Evolutionary conservation across 2,329 filamentous ascomycete genomes (phyloP).

Genomic region (Beauveria sp.): DNA sequence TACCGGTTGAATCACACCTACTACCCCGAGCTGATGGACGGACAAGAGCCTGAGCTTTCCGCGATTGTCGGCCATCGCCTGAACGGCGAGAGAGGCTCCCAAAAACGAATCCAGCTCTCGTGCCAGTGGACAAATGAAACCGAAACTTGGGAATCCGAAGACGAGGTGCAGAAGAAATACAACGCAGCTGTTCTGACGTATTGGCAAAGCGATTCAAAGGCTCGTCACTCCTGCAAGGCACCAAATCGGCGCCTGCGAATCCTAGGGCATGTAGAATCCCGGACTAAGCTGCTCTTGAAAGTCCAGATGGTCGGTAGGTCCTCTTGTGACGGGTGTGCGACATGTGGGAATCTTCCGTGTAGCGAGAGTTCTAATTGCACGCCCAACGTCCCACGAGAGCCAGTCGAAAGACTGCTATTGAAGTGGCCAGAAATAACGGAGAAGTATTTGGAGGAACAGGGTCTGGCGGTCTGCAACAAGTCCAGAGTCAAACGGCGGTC

Average conservation of each 20-base stretch:
- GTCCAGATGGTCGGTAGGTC: slow-evolving; percentile 1
- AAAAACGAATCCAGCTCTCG: neutral
- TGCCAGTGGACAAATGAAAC: neutral
- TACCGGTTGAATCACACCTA: neutral
- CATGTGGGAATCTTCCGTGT: neutral
- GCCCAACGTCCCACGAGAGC: neutral
- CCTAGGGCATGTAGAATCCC: neutral
- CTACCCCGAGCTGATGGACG: neutral
- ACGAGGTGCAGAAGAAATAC: neutral
- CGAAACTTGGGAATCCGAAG: neutral
- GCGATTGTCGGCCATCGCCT: neutral
- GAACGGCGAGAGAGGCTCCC: neutral
- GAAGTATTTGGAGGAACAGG: neutral
- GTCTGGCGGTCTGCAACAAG: neutral
- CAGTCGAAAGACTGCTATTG: neutral
- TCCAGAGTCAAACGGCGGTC: neutral
- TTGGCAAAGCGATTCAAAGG: neutral
- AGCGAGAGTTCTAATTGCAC: neutral
- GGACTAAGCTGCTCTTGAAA: neutral
- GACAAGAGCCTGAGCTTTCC: neutral
- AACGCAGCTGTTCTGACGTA: neutral
- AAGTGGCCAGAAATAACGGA: neutral
- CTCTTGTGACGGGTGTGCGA: neutral
- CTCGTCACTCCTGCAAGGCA: neutral
- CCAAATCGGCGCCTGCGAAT: neutral